These are phyloP conservation scores for Mesembryanthemum crystallinum DNA, from an alignment of 148 eudicot species.

Conservation along the genomic window DNA sequence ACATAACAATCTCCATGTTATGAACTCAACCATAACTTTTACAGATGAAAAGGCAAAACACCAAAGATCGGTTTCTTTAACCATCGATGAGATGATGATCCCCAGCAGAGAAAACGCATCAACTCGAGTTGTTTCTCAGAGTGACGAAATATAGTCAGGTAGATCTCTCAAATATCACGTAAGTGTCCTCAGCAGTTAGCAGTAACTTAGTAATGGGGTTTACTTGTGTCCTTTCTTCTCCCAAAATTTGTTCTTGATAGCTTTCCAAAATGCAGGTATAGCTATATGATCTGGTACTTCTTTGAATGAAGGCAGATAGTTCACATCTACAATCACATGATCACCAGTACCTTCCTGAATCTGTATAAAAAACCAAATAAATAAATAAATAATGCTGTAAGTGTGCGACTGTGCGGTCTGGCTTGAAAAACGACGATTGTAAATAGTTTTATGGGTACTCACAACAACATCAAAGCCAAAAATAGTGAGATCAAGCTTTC, in stretches of 20 bases:
- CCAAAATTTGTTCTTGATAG: conserved; percentile 53
- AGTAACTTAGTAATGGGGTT: background rate
- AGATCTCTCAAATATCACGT: background rate
- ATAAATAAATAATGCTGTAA: too few species aligned
- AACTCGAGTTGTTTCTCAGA: background rate
- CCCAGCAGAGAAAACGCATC: background rate
- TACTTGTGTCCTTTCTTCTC: conserved; percentile 1
- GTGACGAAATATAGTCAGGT: background rate
- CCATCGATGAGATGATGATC: background rate
- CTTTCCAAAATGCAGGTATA: conserved; percentile 92
- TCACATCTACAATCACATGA: conserved; percentile 91
- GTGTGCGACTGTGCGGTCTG: too few species aligned
- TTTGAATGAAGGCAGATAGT: conserved; percentile 92
- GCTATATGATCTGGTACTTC: conserved; percentile 79
- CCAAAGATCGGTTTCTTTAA: background rate
- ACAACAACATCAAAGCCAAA: conserved; percentile 97
- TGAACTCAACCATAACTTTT: background rate
- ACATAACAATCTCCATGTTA: background rate
- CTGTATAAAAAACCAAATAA: conserved; percentile 28
- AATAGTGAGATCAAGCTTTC: conserved; percentile 70
- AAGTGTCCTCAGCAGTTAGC: background rate
- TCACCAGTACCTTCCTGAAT: conserved; percentile 77
- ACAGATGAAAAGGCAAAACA: background rate
- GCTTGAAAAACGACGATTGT: background rate
- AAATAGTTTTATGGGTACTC: conserved; percentile 32